A percentile compares a stretch with the other conserved stretches of the same genome.
phyloP scores from a whole-genome alignment of 2,329 filamentous ascomycete genomes.

The Apiospora sp. region DNA sequence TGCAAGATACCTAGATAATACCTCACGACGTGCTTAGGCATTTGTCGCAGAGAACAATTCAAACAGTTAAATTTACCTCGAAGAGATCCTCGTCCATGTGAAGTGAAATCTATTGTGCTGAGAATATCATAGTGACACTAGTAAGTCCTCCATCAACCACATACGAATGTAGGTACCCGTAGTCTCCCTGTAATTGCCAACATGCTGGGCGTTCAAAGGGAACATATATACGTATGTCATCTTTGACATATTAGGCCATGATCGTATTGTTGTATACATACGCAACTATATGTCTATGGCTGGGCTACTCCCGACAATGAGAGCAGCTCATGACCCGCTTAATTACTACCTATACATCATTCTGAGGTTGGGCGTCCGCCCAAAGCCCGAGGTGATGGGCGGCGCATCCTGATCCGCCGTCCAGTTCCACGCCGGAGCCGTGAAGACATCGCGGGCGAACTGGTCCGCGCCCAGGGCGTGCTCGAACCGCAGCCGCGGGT shows the following conservation, averaged over 20 bases:
- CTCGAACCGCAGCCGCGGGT: conserved; percentile 58
- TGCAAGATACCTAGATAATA: background rate
- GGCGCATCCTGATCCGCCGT: conserved; percentile 54
- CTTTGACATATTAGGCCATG: no score
- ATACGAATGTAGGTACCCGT: no score
- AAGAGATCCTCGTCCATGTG: background rate
- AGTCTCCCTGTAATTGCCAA: no score
- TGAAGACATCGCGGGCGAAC: conserved; percentile 62
- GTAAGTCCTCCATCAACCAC: background rate
- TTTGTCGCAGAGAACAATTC: background rate
- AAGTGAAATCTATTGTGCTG: background rate
- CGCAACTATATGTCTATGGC: background rate
- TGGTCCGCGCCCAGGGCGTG: conserved; percentile 58
- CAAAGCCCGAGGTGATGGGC: background rate
- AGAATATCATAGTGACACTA: background rate
- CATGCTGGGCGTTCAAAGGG: no score
- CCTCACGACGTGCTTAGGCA: background rate
- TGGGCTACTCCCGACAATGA: background rate
- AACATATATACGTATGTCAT: no score
- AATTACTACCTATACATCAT: conserved; percentile 6
- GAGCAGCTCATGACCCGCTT: background rate
- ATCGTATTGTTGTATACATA: no score
- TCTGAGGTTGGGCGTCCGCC: conserved; percentile 1
- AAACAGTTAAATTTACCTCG: background rate
- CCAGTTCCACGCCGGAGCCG: conserved; percentile 67